Conservation (phyloP, 2,329 filamentous ascomycete genomes). For the Pseudonectria foliicola region DNA sequence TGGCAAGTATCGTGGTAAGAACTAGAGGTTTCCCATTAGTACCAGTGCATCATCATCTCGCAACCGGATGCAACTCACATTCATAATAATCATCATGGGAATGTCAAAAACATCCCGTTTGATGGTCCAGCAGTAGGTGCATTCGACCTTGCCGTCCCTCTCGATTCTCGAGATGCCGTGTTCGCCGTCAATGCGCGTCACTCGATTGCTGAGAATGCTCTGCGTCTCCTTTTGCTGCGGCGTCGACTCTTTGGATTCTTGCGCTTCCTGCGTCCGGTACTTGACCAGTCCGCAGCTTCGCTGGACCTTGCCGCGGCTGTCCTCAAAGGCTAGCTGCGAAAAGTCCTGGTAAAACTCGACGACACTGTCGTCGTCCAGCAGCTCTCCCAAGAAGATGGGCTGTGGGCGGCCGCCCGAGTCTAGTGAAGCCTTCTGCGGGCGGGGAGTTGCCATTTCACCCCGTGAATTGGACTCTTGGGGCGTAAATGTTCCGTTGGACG, state of each 20-base stretch:
- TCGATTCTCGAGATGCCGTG: constrained; percentile 76
- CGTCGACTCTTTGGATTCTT: constrained; percentile 33
- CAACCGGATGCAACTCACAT: constrained; percentile 58
- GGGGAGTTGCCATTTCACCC: constrained; percentile 44
- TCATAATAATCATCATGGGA: constrained; percentile 96
- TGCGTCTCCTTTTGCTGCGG: constrained; percentile 37
- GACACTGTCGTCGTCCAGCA: constrained; percentile 88
- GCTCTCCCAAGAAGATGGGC: constrained; percentile 83
- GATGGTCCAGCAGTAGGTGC: constrained; percentile 94
- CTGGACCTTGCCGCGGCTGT: constrained; percentile 78
- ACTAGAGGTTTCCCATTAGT: constrained; percentile 31
- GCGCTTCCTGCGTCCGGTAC: constrained; percentile 68
- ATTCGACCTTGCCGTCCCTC: constrained; percentile 86
- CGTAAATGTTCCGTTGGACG: constrained; percentile 37
- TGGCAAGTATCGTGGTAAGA: constrained; percentile 53
- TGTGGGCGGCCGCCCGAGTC: constrained; percentile 49
- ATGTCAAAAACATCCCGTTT: constrained; percentile 97
- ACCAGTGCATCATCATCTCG: constrained; percentile 1
- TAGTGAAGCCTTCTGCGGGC: constrained; percentile 37
- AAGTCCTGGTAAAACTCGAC: constrained; percentile 96
- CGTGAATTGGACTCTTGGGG: constrained; percentile 19
- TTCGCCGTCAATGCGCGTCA: constrained; percentile 60
- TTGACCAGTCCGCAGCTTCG: constrained; percentile 81
- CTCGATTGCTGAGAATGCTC: constrained; percentile 50
- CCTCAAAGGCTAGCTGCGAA: constrained; percentile 83